Evolutionary conservation across 768 basidiomycete genomes (phyloP), one percentile per base, ranked within the genome.

Genomic region (Rubroboletus pulcherrimus): DNA sequence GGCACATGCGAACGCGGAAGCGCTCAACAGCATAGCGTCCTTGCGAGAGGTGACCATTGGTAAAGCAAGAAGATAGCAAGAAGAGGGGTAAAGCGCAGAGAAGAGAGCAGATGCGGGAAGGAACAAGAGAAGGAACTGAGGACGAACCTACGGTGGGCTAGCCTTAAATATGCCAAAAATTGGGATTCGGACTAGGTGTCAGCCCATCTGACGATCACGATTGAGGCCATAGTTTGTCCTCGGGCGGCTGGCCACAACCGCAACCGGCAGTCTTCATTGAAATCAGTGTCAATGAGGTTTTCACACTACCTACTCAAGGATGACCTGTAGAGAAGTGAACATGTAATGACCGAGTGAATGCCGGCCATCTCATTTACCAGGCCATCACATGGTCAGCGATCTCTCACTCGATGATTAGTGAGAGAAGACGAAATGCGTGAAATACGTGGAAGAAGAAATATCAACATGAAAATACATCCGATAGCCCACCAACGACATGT

Each of bases 401-500:
- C 17, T 66, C 53, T 49, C 51, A 45, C 47, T 21, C 34, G 35
- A 52, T 15, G 21, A 43, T 51, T 26, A 37, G 30, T 9, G 21
- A 39, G 35, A 47, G 12, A 51, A 48, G n/a, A 57, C 14, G 43
- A 47, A 49, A 62, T 14, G 47, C 40, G 29, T 43, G 44, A n/a
- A 49, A 56, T 61, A 55, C 4, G 45, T 39, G 12, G 40, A 35
- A 50, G 24, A 31, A 46, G 33, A 53, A 48, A 51, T 49, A 56
- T 59, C 7, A n/a, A 59, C 43, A 56, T 24, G 43, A 50, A 42
- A 54, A 53, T 66, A 69, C 59, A 56, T 53, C 41, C 2, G 34
- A 58, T 52, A 45, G 53, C 59, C 59, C 34, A 50, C 55, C 48
- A 53, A 53, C 37, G 35, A 50, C 40, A 55, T 62, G 48, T 62